phyloP scores from a whole-genome alignment of 2,329 filamentous ascomycete genomes.

The Xylariaceae sp. region DNA sequence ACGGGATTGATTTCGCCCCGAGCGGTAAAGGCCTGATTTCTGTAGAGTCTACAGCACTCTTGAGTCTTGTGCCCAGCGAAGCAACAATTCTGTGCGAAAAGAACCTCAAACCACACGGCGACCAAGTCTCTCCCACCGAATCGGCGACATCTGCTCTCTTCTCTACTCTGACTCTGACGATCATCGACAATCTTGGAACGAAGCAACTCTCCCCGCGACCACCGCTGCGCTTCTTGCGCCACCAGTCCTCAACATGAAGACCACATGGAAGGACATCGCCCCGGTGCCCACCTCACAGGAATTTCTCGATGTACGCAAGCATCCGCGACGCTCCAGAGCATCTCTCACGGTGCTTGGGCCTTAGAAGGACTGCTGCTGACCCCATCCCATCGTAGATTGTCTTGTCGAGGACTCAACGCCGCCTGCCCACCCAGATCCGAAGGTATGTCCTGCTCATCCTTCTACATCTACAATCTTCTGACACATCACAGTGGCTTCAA shows the following conservation, averaged over 20 bases:
- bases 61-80: too few species aligned
- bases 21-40: too few species aligned
- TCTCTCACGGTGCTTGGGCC: too few species aligned
- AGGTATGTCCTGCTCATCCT: conserved; percentile 4
- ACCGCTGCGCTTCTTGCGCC: conserved; percentile 18
- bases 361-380: conserved; percentile 4
- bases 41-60: too few species aligned
- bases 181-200: conserved; percentile 4
- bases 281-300: conserved; percentile 90
- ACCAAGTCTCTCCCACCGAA: too few species aligned
- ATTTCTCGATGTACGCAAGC: conserved; percentile 70
- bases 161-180: too few species aligned
- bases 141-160: too few species aligned
- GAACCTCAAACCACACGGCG: too few species aligned
- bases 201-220: neutral
- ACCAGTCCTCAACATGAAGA: conserved; percentile 48
- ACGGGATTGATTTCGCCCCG: too few species aligned
- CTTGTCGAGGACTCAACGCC: conserved; percentile 85
- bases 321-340: neutral
- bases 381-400: conserved; percentile 52
- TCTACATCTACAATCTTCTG: neutral
- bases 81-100: too few species aligned
- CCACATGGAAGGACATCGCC: conserved; percentile 72
- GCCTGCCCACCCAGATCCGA: conserved; percentile 91
- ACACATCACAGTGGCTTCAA: conserved; percentile 69